Conservation (phyloP, 139 green algal genomes). For the Axilococcus clingmanii region DNA sequence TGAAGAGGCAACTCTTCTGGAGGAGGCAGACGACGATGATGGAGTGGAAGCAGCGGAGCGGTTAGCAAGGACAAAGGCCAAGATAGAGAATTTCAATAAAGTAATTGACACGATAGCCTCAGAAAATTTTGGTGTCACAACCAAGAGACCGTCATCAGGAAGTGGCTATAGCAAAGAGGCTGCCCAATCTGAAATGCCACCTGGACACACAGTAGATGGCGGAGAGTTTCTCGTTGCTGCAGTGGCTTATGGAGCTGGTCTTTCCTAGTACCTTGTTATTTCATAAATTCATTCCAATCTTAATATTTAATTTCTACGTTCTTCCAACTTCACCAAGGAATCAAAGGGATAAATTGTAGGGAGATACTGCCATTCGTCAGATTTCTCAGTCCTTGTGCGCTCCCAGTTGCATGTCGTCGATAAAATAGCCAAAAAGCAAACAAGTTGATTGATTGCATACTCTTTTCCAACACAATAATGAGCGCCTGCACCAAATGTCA, state of each 20-base stretch:
- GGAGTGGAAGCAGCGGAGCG: neutral
- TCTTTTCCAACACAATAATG: conserved; percentile 80
- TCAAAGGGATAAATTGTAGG: conserved; percentile 76
- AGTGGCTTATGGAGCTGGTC: too few species aligned
- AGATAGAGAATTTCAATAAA: neutral
- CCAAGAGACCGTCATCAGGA: too few species aligned
- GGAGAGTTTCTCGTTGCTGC: too few species aligned
- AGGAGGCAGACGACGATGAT: conserved; percentile 5
- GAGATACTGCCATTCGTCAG: conserved; percentile 56
- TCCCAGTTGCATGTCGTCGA: conserved; percentile 47
- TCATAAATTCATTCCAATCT: too few species aligned
- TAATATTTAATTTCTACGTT: conserved; percentile 7
- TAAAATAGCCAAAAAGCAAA: conserved; percentile 60
- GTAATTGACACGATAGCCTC: too few species aligned
- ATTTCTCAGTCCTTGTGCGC: conserved; percentile 33
- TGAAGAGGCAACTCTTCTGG: neutral
- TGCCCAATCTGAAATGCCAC: too few species aligned
- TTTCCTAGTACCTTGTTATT: too few species aligned
- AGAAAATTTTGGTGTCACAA: too few species aligned
- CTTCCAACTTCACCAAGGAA: conserved; percentile 45
- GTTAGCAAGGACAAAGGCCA: neutral
- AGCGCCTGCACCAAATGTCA: conserved; percentile 75
- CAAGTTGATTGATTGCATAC: conserved; percentile 80
- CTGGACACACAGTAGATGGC: too few species aligned
- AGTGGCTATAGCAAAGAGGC: too few species aligned